Evolutionary conservation across 2,329 filamentous ascomycete species (phyloP).

Genomic region (Aspergillus neoniger): DNA sequence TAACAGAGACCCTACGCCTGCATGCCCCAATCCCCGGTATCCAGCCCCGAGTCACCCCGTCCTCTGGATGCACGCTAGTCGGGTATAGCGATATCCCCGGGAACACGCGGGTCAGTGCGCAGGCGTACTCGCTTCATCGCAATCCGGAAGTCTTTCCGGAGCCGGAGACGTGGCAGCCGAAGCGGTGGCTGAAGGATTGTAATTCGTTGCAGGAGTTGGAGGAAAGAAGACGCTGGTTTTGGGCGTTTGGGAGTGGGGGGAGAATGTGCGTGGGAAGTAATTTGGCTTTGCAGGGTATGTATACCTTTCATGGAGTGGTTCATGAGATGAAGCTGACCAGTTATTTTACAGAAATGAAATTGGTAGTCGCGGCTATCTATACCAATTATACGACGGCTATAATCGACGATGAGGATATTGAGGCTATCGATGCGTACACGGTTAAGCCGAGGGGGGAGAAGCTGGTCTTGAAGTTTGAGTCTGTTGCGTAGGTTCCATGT

Average conservation of each 20-base stretch:
- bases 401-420: slow-evolving; percentile 64
- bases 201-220: slow-evolving; percentile 40
- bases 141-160: slow-evolving; percentile 52
- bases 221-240: slow-evolving; percentile 52
- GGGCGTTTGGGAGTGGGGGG: slow-evolving; percentile 54
- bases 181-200: slow-evolving; percentile 50
- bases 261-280: slow-evolving; percentile 54
- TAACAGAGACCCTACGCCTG: slow-evolving; percentile 63
- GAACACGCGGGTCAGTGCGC: slow-evolving; percentile 48
- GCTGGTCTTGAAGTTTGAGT: slow-evolving; percentile 59
- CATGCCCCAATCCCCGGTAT: slow-evolving; percentile 64
- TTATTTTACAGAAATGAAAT: slow-evolving; percentile 65
- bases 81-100: slow-evolving; percentile 46
- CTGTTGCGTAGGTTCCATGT: slow-evolving; percentile 14
- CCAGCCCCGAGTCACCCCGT: slow-evolving; percentile 58
- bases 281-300: slow-evolving; percentile 49
- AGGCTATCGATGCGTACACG: slow-evolving; percentile 67
- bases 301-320: neutral
- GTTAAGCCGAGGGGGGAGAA: slow-evolving; percentile 60
- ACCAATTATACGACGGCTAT: slow-evolving; percentile 64
- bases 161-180: slow-evolving; percentile 50
- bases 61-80: slow-evolving; percentile 41
- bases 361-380: slow-evolving; percentile 70
- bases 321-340: slow-evolving; percentile 5
- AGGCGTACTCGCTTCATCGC: slow-evolving; percentile 56